Conservation (phyloP, 2,329 filamentous ascomycete species). For the Sporothrix phasma region DNA sequence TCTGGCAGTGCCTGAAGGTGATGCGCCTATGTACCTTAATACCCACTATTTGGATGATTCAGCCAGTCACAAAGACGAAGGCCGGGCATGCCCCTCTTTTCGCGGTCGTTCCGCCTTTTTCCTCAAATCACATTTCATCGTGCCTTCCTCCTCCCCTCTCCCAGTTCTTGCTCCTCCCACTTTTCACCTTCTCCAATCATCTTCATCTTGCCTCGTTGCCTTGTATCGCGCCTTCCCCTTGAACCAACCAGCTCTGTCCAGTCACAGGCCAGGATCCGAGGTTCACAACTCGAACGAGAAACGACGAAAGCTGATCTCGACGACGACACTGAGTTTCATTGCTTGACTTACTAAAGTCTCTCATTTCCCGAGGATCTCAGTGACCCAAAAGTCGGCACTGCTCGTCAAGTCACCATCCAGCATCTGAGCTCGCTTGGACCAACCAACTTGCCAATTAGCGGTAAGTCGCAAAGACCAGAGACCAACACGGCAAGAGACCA, state of each 20-base stretch:
- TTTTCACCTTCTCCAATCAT: slow-evolving; percentile 41
- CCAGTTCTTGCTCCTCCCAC: slow-evolving; percentile 25
- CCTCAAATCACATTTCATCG: slow-evolving; percentile 43
- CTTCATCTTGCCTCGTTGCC: slow-evolving; percentile 17
- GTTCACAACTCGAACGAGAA: not conserved
- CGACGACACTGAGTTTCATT: not conserved
- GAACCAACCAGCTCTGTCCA: slow-evolving; percentile 1
- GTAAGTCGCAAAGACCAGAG: slow-evolving; percentile 15
- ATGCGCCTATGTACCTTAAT: not conserved
- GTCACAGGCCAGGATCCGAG: slow-evolving; percentile 5
- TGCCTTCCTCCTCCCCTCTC: not conserved
- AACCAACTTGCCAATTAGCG: slow-evolving; percentile 16
- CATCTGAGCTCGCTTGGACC: slow-evolving; percentile 2
- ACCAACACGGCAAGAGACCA: not conserved
- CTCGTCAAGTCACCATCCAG: slow-evolving; percentile 13
- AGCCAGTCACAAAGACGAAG: slow-evolving; percentile 37
- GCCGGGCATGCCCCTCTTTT: slow-evolving; percentile 27
- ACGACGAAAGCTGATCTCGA: not conserved
- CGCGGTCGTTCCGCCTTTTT: slow-evolving; percentile 17
- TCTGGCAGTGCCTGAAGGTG: too few relatives aligned
- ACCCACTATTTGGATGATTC: slow-evolving; percentile 24
- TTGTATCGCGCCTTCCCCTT: not conserved
- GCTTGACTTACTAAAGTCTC: not conserved
- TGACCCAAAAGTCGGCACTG: not conserved
- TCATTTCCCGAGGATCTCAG: not conserved